Evolutionary conservation across 1,284 basidiomycete species (phyloP), one percentile per base, ranked within the genome.

Genomic region (Cutaneotrichosporon spelunceum): DNA sequence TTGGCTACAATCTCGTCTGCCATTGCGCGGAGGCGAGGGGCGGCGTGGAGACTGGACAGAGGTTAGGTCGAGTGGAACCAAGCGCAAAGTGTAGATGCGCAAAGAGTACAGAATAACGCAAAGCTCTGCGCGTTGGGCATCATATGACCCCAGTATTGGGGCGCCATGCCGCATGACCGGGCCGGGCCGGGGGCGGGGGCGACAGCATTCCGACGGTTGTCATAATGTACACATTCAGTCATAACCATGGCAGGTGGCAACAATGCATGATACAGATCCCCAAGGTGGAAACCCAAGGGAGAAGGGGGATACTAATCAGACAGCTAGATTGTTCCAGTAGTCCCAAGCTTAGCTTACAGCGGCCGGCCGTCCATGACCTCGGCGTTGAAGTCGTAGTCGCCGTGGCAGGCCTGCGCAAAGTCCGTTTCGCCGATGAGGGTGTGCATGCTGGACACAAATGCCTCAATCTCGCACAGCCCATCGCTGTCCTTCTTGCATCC

Each of bases 381-480:
- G 47, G 30, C 34, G 33, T 50, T 14, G 16, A 53, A 57, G 44
- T 49, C 56, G 47, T 50, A 57, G 30, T 57, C 56, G 33, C 21
- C 47, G 10, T 30, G n/a, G 39, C 57, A 59, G 11, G 27, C 42
- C 29, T 47, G 33, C 39, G 36, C 36, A 24, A 44, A 33, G 47
- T 58, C 27, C 26, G 36, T 44, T 29, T 59, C 52, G 11, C 52
- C 56, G 23, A 86, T 81, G 13, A 84, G 78, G 57, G 80, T 74
- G 65, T 82, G 72, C 78, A 85, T 80, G 19, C 78, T 80, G 4
- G 67, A 68, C 36, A 88, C 81, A 73, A 86, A 88, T 5, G 81
- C 76, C 6, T 78, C 72, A 5, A 88, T 67, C 1, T 78, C 73
- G 66, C 87, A 88, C n/a, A 86, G 69, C 0, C 87, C 86, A 61